phyloP scores from a whole-genome alignment of 768 basidiomycete genomes.

The Lentinus tigrinus region DNA sequence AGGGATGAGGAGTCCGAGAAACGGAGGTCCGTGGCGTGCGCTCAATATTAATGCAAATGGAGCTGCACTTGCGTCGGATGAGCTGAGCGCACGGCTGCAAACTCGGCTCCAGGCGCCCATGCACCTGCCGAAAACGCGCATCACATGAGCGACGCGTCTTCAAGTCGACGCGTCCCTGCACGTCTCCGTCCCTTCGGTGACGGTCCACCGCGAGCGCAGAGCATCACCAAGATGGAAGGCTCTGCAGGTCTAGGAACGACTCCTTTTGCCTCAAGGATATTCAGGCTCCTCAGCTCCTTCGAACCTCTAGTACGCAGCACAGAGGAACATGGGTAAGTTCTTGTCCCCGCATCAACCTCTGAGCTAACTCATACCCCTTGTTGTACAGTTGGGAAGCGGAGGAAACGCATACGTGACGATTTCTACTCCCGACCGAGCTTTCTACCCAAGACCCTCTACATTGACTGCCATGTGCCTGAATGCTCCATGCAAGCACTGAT shows the following conservation, averaged over 20 bases:
- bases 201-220: background rate
- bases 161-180: background rate
- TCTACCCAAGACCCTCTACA: background rate
- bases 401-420: background rate
- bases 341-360: too few relatives aligned
- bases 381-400: too few relatives aligned
- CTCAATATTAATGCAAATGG: too few relatives aligned
- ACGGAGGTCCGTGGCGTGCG: background rate
- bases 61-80: background rate
- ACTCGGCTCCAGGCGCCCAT: background rate
- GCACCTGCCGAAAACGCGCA: background rate
- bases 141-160: conserved; percentile 10
- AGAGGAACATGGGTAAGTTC: too few relatives aligned
- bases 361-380: too few relatives aligned
- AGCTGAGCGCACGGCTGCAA: background rate
- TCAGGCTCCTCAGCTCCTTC: too few relatives aligned
- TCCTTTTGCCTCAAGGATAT: too few relatives aligned
- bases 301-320: too few relatives aligned
- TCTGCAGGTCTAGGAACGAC: too few relatives aligned
- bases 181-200: background rate
- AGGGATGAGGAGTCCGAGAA: background rate
- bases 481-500: background rate
- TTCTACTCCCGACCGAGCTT: background rate
- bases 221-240: too few relatives aligned
- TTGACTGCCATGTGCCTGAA: background rate